Evolutionary conservation across 768 basidiomycete species (phyloP).

Genomic region (Suillus bovinus): DNA sequence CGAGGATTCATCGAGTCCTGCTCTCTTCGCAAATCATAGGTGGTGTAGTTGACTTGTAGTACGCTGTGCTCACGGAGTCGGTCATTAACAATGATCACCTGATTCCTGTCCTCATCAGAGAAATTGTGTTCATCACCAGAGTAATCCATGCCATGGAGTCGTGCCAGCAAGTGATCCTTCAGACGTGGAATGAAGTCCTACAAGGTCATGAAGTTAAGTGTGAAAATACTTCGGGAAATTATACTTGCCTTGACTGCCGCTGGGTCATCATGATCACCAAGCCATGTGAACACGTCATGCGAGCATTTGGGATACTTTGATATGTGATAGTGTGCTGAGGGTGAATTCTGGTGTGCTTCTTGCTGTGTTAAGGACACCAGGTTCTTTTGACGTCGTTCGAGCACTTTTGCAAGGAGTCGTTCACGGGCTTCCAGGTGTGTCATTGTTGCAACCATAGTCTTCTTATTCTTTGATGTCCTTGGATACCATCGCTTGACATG

Average conservation of each 20-base stretch:
- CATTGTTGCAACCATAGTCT: constrained; percentile 25
- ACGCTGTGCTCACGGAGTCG: constrained; percentile 32
- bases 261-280: not conserved
- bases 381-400: constrained; percentile 11
- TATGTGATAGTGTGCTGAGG: not conserved
- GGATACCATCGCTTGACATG: constrained; percentile 37
- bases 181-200: constrained; percentile 32
- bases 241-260: constrained; percentile 20
- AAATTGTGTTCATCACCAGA: constrained; percentile 20
- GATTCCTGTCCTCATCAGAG: constrained; percentile 21
- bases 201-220: not conserved
- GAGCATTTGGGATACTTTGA: not conserved
- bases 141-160: constrained; percentile 5
- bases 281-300: not conserved
- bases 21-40: constrained; percentile 1
- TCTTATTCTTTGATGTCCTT: constrained; percentile 35
- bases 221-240: not conserved
- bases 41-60: constrained; percentile 7
- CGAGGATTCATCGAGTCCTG: constrained; percentile 25
- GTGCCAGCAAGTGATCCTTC: constrained; percentile 14
- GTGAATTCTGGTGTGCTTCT: not conserved
- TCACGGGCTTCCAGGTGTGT: constrained; percentile 19
- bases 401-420: constrained; percentile 21
- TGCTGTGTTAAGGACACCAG: not conserved
- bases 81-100: constrained; percentile 27